phyloP scores from a whole-genome alignment of 805 yeast species.

The Kuraishia molischiana region DNA sequence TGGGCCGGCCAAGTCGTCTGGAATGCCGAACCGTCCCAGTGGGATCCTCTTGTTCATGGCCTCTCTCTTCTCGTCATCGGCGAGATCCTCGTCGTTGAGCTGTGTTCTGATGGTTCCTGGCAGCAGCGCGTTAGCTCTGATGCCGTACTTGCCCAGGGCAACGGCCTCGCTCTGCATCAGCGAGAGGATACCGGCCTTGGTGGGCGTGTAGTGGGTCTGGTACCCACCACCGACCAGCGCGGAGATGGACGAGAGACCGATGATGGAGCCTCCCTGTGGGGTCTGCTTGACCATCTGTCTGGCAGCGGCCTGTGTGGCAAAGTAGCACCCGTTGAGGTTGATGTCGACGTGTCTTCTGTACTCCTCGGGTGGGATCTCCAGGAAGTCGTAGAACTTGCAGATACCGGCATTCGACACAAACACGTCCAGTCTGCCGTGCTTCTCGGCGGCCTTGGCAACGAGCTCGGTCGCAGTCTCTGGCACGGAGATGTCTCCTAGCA shows the following conservation, averaged over 20 bases:
- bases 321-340: conserved; percentile 34
- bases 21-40: conserved; percentile 25
- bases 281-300: conserved; percentile 33
- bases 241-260: conserved; percentile 31
- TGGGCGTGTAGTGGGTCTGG: conserved; percentile 37
- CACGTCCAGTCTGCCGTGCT: conserved; percentile 29
- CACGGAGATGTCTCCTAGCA: conserved; percentile 33
- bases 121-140: conserved; percentile 32
- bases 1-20: conserved; percentile 30
- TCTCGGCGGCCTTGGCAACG: conserved; percentile 20
- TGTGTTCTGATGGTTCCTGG: conserved; percentile 35
- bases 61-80: conserved; percentile 21
- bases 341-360: conserved; percentile 24
- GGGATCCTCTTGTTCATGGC: conserved; percentile 32
- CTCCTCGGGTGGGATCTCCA: conserved; percentile 27
- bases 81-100: conserved; percentile 31
- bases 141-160: conserved; percentile 31
- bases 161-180: conserved; percentile 34
- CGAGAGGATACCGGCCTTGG: conserved; percentile 35
- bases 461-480: conserved; percentile 26
- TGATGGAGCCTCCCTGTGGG: conserved; percentile 32
- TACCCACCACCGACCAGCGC: conserved; percentile 36
- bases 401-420: conserved; percentile 39
- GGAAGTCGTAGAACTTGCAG: conserved; percentile 29
- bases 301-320: conserved; percentile 37